A percentile compares a stretch with the other conserved stretches of the same genome.
Evolutionary conservation across 1,139 yeast species (phyloP).

Genomic region (Zygoascus meyerae): DNA sequence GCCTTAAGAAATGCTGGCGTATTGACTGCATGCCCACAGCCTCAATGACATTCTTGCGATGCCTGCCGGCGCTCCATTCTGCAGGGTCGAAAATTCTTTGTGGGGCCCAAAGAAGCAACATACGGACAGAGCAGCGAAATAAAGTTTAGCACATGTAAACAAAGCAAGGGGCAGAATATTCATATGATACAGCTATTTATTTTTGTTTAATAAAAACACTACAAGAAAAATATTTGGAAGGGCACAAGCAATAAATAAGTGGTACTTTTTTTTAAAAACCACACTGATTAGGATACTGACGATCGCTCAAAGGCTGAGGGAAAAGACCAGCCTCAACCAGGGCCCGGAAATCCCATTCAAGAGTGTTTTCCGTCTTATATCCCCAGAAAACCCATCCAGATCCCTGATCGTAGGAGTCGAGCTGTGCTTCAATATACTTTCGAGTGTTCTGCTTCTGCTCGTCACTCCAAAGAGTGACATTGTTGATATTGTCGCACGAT

Average conservation of each 20-base stretch:
- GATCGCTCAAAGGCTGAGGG: conserved; percentile 69
- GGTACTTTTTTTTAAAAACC: conserved; percentile 26
- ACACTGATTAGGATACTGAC: conserved; percentile 70
- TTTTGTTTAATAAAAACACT: not conserved
- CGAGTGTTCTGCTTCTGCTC: conserved; percentile 55
- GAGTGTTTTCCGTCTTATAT: conserved; percentile 77
- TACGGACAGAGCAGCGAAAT: too few relatives aligned
- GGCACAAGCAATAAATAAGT: not conserved
- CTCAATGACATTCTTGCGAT: too few relatives aligned
- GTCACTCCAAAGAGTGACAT: conserved; percentile 55
- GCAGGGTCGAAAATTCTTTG: too few relatives aligned
- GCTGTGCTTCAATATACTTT: conserved; percentile 77
- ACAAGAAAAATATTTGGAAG: conserved; percentile 1
- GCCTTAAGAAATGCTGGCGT: too few relatives aligned
- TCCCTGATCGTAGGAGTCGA: conserved; percentile 70
- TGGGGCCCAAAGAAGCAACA: too few relatives aligned
- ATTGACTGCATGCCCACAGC: too few relatives aligned
- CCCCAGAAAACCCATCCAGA: conserved; percentile 88
- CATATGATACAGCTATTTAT: too few relatives aligned
- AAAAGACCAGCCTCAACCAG: conserved; percentile 56
- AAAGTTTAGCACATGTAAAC: too few relatives aligned
- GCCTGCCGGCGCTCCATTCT: too few relatives aligned
- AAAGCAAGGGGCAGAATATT: too few relatives aligned
- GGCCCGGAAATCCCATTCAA: conserved; percentile 80
- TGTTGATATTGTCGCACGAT: conserved; percentile 55